A percentile compares a stretch with the other conserved stretches of the same genome.
These are phyloP conservation scores for Apiotrichum akiyoshidainum DNA, from an alignment of 1,284 basidiomycete genomes.

Conservation along the genomic window DNA sequence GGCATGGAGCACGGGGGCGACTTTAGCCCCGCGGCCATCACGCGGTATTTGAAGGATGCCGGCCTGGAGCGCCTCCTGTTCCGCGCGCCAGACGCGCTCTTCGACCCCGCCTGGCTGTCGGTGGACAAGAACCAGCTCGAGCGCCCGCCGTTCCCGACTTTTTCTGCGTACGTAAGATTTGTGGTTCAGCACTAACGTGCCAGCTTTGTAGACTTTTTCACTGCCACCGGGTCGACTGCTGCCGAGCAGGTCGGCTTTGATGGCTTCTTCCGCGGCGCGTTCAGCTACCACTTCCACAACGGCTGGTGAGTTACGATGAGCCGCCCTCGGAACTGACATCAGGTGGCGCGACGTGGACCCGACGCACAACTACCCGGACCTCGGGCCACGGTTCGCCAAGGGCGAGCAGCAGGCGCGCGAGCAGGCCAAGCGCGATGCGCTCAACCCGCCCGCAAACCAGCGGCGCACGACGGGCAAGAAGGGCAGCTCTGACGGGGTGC, in stretches of 20 bases:
- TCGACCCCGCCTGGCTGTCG: conserved; percentile 82
- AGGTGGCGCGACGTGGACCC: conserved; percentile 95
- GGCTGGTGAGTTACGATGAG: conserved; percentile 58
- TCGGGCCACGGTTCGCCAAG: conserved; percentile 71
- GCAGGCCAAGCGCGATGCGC: conserved; percentile 42
- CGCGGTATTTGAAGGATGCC: conserved; percentile 73
- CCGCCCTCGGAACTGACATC: not conserved
- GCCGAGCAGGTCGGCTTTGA: conserved; percentile 75
- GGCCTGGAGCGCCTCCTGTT: conserved; percentile 68
- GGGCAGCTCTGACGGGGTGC: too few relatives aligned
- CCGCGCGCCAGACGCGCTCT: conserved; percentile 75
- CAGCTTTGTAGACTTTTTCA: conserved; percentile 59
- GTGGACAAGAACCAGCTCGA: conserved; percentile 77
- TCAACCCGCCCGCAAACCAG: not conserved
- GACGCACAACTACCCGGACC: conserved; percentile 82
- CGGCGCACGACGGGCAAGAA: too few relatives aligned
- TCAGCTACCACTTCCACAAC: conserved; percentile 82
- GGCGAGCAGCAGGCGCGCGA: conserved; percentile 61
- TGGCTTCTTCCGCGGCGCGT: conserved; percentile 80
- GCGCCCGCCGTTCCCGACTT: conserved; percentile 77
- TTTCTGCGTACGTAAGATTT: conserved; percentile 57
- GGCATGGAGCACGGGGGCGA: conserved; percentile 79
- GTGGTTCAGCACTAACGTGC: conserved; percentile 10
- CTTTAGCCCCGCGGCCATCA: conserved; percentile 83
- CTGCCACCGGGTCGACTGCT: conserved; percentile 65